Percentiles rank a stretch among this genome's conserved stretches.
These are phyloP conservation scores for Magnusiomyces ingens DNA, from an alignment of 1,139 yeast genomes.

Conservation along the genomic window DNA sequence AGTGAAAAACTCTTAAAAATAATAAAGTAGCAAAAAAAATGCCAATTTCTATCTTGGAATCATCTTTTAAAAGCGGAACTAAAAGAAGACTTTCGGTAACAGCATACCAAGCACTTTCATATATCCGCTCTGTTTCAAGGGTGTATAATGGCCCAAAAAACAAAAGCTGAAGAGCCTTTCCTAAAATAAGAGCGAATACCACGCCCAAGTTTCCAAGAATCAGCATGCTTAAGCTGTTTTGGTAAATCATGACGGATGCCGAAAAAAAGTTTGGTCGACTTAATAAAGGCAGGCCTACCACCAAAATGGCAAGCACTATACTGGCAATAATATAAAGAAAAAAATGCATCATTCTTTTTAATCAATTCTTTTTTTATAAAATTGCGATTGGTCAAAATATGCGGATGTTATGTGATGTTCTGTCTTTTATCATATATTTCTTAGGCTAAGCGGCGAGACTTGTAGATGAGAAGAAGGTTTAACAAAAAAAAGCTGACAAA, in stretches of 20 bases:
- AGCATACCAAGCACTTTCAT: conserved; percentile 62
- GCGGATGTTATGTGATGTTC: no score
- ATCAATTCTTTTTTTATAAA: no score
- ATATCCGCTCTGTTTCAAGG: conserved; percentile 70
- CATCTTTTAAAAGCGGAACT: conserved; percentile 52
- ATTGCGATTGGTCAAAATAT: no score
- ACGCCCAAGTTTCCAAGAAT: conserved; percentile 42
- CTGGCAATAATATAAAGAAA: conserved; percentile 20
- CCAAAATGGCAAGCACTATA: conserved; percentile 29
- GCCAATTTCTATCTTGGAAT: conserved; percentile 45
- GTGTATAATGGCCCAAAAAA: conserved; percentile 72
- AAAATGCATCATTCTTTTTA: background rate
- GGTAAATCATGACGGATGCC: conserved; percentile 41
- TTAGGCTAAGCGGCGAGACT: no score
- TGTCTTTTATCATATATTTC: no score
- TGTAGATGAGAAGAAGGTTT: no score
- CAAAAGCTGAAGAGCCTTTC: conserved; percentile 41
- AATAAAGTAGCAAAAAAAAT: conserved; percentile 37
- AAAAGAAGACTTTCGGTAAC: conserved; percentile 60
- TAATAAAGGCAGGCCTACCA: conserved; percentile 31
- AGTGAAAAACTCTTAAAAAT: conserved; percentile 63
- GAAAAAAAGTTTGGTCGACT: conserved; percentile 40
- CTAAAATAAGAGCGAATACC: conserved; percentile 37
- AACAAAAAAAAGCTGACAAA: no score
- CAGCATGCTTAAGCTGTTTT: conserved; percentile 37